phyloP scores from a whole-genome alignment of 2,329 filamentous ascomycete species.

The Colletotrichum sp. region DNA sequence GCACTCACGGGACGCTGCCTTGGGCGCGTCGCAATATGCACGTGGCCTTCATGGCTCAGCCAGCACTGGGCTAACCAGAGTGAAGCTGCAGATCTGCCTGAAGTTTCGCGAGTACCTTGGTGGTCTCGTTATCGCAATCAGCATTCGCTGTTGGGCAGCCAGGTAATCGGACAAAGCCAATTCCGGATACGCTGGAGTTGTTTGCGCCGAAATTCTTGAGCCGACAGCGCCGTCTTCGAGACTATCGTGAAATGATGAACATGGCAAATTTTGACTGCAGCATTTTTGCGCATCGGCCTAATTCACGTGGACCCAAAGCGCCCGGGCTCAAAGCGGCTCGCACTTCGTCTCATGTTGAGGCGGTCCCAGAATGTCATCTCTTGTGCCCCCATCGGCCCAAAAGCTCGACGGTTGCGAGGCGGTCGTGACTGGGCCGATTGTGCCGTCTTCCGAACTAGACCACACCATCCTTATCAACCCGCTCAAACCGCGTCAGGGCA shows the following conservation, averaged over 20 bases:
- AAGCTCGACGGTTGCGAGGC: neutral
- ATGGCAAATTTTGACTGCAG: neutral
- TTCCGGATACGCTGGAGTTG: neutral
- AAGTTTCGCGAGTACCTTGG: neutral
- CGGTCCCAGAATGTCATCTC: neutral
- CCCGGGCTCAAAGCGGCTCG: neutral
- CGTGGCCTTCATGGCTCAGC: neutral
- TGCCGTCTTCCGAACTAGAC: neutral
- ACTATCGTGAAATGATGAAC: neutral
- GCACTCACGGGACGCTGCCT: neutral
- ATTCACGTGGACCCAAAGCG: neutral
- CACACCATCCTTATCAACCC: neutral
- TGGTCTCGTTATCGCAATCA: neutral
- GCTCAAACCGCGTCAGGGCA: neutral
- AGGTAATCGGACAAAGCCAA: neutral
- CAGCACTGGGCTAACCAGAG: neutral
- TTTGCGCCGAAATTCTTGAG: neutral
- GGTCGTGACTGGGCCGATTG: neutral
- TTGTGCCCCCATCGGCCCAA: neutral
- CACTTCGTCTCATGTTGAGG: slow-evolving; percentile 7
- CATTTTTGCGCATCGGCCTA: neutral
- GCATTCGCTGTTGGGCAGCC: neutral
- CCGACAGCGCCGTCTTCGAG: neutral
- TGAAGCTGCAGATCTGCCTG: neutral
- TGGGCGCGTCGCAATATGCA: neutral